Percentiles rank a stretch among this genome's conserved stretches.
These are phyloP conservation scores for Linum usitatissimum DNA, from an alignment of 345 rosid species.

Conservation along the genomic window DNA sequence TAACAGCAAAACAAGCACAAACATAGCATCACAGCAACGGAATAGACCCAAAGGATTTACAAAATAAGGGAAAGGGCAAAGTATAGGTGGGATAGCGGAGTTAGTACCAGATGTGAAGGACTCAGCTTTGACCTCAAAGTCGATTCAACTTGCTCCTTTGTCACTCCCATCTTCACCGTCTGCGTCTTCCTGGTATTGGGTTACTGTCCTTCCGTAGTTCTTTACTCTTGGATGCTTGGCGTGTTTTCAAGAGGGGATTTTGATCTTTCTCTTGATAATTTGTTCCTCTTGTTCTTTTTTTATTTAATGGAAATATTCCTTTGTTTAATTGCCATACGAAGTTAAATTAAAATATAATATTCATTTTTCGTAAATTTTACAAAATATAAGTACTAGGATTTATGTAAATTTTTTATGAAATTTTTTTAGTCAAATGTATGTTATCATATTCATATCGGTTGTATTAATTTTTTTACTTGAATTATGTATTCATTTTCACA, in stretches of 20 bases:
- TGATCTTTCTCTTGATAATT: background rate
- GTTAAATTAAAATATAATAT: too few relatives aligned
- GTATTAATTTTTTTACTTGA: too few relatives aligned
- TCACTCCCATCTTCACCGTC: conserved; percentile 45
- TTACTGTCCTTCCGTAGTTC: background rate
- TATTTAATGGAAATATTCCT: too few relatives aligned
- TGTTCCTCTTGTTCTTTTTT: too few relatives aligned
- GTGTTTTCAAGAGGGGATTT: background rate
- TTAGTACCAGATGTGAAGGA: conserved; percentile 59
- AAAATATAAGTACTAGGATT: too few relatives aligned
- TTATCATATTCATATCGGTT: too few relatives aligned
- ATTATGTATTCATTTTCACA: too few relatives aligned
- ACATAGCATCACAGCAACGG: background rate
- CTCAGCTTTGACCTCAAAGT: conserved; percentile 55
- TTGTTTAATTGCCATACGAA: too few relatives aligned
- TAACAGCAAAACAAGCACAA: too few relatives aligned
- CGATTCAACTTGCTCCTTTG: conserved; percentile 67
- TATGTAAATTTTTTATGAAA: too few relatives aligned
- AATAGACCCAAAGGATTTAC: background rate
- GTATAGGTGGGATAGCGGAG: background rate
- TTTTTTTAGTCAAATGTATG: too few relatives aligned
- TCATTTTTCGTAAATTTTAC: too few relatives aligned
- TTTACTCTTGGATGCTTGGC: background rate
- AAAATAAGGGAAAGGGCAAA: background rate
- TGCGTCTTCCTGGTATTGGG: background rate